Evolutionary conservation across 305 asterid genomes (phyloP).

Genomic region (Petunia hybrid): DNA sequence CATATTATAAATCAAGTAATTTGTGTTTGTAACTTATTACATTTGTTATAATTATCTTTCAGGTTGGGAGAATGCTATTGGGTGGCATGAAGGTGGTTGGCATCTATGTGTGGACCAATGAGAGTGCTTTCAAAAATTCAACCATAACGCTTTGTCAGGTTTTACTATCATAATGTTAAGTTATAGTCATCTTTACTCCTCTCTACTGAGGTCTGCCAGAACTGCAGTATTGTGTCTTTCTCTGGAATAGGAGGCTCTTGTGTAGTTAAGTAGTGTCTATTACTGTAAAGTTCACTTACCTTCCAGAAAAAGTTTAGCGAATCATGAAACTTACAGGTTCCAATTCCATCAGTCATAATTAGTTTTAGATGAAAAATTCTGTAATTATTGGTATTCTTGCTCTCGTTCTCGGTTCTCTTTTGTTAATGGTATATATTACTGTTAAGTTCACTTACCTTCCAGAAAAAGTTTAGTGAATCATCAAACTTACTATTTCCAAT

Average conservation of each 20-base stretch:
- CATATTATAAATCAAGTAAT: constrained; percentile 16
- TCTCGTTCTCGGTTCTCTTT: constrained; percentile 19
- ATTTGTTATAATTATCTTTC: constrained; percentile 35
- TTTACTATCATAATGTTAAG: constrained; percentile 32
- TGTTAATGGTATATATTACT: too few relatives aligned
- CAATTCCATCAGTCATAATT: neutral
- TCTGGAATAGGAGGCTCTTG: constrained; percentile 16
- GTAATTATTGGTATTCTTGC: constrained; percentile 22
- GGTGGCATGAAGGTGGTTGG: constrained; percentile 97
- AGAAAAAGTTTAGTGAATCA: neutral
- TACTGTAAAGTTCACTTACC: neutral
- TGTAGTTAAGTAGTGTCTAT: too few relatives aligned
- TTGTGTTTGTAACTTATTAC: constrained; percentile 31
- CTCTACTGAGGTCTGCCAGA: neutral
- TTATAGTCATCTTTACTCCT: neutral
- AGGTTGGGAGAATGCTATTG: constrained; percentile 93
- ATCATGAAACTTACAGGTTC: neutral
- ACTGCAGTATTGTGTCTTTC: constrained; percentile 12
- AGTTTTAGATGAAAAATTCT: neutral
- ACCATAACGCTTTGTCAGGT: constrained; percentile 85
- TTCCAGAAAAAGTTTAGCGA: neutral
- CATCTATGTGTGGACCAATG: constrained; percentile 81
- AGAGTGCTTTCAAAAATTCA: constrained; percentile 87
- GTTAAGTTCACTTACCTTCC: neutral
- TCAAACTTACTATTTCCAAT: neutral